Percentiles rank a stretch among this genome's conserved stretches.
These are phyloP conservation scores for Solanum lycopersicoides DNA, from an alignment of 257 asterid species.

Conservation along the genomic window DNA sequence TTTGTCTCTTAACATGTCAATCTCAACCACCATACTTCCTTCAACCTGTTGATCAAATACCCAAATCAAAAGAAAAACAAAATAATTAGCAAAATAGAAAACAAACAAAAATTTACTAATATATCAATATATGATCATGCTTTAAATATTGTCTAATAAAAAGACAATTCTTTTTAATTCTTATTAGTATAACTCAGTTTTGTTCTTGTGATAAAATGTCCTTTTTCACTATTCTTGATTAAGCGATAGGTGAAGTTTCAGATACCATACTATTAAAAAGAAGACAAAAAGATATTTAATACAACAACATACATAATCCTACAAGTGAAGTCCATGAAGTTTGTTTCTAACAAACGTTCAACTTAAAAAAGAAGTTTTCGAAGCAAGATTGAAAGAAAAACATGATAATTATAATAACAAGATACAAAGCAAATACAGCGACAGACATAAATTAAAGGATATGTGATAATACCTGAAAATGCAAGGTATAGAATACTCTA, in stretches of 20 bases:
- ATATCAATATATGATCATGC: not conserved
- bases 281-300: not conserved
- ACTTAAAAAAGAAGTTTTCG: not conserved
- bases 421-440: not conserved
- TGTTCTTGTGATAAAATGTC: not conserved
- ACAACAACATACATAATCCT: not conserved
- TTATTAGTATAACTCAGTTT: not conserved
- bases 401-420: not conserved
- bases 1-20: not conserved
- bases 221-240: not conserved
- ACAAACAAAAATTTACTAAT: not conserved
- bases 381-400: not conserved
- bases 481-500: not conserved
- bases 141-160: not conserved
- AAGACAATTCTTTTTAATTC: not conserved
- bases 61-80: not conserved
- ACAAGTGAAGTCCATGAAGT: not conserved
- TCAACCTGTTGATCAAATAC: not conserved
- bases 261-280: not conserved
- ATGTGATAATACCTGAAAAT: constrained; percentile 5
- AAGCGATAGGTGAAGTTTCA: not conserved
- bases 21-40: not conserved
- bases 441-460: not conserved
- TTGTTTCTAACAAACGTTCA: not conserved
- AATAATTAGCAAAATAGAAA: not conserved